Base-by-base conservation (phyloP, 2,329 filamentous ascomycete genomes). In the Pestalotiopsis sp. region DNA sequence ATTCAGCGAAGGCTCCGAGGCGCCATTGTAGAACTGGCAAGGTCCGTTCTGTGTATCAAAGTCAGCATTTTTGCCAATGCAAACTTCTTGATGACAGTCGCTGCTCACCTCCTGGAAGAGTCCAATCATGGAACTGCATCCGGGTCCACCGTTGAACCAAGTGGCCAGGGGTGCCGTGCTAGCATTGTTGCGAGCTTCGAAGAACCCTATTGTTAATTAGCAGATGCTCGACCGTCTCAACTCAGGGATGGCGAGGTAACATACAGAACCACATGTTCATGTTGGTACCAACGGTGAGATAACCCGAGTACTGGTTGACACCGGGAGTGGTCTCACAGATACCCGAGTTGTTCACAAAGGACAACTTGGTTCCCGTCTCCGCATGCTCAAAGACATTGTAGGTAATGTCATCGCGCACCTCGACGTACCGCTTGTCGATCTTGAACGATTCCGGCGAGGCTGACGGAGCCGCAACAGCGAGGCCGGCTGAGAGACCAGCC, bases 291-390 rank as follows among this genome's bases (percentile, higher is more conserved):
- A 85, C 81, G 2, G 79, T 79, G 68, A 88, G 63, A 77, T 86
- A 86, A 7, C 84, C 84, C 3, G 83, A 85, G 71, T 84, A 84
- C 68, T 83, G 82, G 38, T 83, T 85, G 1, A 86, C 84, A 1
- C 82, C 81, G 0, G 79, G 77, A 0, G 83, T 86, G 0, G 82
- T 85, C 74, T 86, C 84, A 71, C 84, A 86, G 66, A 85, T 79
- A 58, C 84, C 79, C 0, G 84, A 85, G 70, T 86, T 85, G 26
- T 80, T 81, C 30, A 86, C 83, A 67, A 81, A 85, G 24, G 83
- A 79, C 58, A 86, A 70, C 30, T 75, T 81, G 1, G 81, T 78
- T 55, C 77, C 78, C 1, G 83, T 84, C 1, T 79, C 79, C n/a
- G 78, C 78, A 72, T 86, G 83, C 68, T 85, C 79, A 68, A 84